Evolutionary conservation across 2,329 filamentous ascomycete genomes (phyloP).

Genomic region (Colletotrichum cordylinicola): DNA sequence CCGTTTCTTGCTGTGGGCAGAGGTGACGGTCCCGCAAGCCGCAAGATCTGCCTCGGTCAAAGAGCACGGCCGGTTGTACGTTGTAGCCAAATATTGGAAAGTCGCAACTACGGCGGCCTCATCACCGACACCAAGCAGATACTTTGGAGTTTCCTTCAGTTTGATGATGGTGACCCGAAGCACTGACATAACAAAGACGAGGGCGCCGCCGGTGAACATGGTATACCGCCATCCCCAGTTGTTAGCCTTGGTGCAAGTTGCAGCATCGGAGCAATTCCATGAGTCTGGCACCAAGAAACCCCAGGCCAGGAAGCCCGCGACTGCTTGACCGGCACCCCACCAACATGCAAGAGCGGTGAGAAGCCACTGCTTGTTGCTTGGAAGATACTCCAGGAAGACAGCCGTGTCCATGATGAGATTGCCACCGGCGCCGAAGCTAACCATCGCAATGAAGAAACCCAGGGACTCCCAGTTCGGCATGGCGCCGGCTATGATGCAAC

Average conservation of each 20-base stretch:
- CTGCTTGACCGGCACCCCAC: neutral
- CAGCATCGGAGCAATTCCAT: neutral
- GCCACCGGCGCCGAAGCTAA: neutral
- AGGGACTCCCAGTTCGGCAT: neutral
- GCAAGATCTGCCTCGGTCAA: neutral
- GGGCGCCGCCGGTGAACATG: neutral
- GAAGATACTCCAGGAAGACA: neutral
- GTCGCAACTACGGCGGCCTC: neutral
- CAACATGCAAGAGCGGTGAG: neutral
- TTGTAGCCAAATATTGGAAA: neutral
- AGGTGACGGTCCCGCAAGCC: neutral
- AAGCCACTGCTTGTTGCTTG: neutral
- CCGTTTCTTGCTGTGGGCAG: neutral
- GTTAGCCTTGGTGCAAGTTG: neutral
- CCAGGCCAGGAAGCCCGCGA: neutral
- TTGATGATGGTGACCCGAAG: neutral
- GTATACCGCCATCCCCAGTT: neutral
- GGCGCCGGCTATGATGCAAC: neutral
- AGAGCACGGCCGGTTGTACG: neutral
- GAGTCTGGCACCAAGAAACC: neutral
- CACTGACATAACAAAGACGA: neutral
- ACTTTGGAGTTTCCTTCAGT: neutral
- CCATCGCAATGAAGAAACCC: neutral
- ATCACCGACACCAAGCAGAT: neutral
- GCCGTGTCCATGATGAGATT: neutral